Conservation (phyloP, 169 alveolate species). For the Cryptosporidium andersoni region DNA sequence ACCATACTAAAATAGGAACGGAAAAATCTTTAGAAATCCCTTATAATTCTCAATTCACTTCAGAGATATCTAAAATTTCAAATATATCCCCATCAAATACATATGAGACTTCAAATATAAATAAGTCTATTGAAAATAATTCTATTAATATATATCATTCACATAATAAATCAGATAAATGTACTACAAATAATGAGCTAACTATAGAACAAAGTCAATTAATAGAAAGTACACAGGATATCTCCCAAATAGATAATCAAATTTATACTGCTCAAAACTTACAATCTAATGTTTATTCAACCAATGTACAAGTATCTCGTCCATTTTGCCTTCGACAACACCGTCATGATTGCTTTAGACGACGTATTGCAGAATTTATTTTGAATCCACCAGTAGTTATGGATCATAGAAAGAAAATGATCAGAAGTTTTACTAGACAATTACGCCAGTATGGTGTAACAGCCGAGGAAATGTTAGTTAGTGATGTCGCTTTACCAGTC, state of each 20-base stretch:
- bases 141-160: background rate
- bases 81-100: too few relatives aligned
- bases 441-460: constrained; percentile 45
- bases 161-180: too few relatives aligned
- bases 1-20: too few relatives aligned
- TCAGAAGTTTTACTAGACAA: constrained; percentile 45
- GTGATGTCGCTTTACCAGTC: constrained; percentile 46
- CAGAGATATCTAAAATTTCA: too few relatives aligned
- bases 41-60: too few relatives aligned
- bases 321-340: constrained; percentile 53
- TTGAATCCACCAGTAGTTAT: constrained; percentile 43
- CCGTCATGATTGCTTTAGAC: constrained; percentile 55
- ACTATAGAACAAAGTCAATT: background rate
- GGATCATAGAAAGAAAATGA: constrained; percentile 47
- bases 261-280: background rate
- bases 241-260: background rate
- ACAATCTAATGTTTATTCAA: background rate
- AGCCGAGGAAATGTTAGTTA: constrained; percentile 44
- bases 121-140: constrained; percentile 2
- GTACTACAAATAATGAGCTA: background rate
- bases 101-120: constrained; percentile 13
- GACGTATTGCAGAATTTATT: constrained; percentile 43
- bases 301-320: background rate
- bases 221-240: too few relatives aligned
- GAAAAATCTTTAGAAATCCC: too few relatives aligned